Conservation (phyloP, 1,284 basidiomycete species). For the Clitocybe nebularis region DNA sequence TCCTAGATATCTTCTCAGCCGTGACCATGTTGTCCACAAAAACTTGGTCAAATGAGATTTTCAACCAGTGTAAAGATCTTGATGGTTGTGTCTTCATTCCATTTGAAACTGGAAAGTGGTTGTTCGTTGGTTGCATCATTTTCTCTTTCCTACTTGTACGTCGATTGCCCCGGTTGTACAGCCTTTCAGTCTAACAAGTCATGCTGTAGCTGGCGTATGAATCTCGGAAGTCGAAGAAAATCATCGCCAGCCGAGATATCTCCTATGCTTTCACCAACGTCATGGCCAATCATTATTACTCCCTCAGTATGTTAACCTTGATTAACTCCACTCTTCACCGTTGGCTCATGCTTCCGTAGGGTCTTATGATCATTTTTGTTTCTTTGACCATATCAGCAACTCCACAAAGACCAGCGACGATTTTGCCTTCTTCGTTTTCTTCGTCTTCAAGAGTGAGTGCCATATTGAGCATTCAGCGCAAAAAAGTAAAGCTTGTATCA, state of each 20-base stretch:
- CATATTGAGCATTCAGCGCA: constrained; percentile 8
- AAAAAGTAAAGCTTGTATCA: constrained; percentile 32
- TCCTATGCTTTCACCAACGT: constrained; percentile 96
- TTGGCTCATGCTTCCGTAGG: constrained; percentile 39
- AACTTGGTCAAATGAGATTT: constrained; percentile 89
- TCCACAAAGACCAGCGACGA: constrained; percentile 97
- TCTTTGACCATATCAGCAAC: constrained; percentile 94
- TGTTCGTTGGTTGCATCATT: constrained; percentile 97
- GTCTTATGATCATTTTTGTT: constrained; percentile 96
- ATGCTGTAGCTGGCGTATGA: constrained; percentile 78
- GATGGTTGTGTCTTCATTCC: constrained; percentile 82
- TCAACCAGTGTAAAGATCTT: constrained; percentile 61
- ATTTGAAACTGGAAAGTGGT: constrained; percentile 89
- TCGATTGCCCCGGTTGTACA: constrained; percentile 13
- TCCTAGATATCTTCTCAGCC: constrained; percentile 97
- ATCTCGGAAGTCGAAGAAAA: constrained; percentile 86
- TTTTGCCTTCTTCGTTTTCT: constrained; percentile 99
- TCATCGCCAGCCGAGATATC: constrained; percentile 93
- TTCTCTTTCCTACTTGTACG: constrained; percentile 91
- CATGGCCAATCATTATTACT: constrained; percentile 95
- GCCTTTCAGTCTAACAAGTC: constrained; percentile 4
- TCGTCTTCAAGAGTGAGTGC: constrained; percentile 91
- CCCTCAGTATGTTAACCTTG: constrained; percentile 63
- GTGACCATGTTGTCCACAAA: constrained; percentile 93
- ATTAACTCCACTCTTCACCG: constrained; percentile 6